Conservation (phyloP, 129 eudicot genomes). For the Arctium lappa region DNA sequence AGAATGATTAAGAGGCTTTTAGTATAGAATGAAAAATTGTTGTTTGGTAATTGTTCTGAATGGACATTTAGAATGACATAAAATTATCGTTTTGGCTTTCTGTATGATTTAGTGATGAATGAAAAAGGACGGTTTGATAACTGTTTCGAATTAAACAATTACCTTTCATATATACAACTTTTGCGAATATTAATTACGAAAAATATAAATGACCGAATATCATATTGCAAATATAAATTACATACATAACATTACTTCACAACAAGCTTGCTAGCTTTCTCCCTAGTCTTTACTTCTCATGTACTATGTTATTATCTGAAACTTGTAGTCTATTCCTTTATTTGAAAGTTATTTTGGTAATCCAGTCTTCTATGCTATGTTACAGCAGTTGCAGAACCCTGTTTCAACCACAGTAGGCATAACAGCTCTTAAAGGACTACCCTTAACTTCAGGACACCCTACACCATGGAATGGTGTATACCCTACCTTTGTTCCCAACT, state of each 20-base stretch:
- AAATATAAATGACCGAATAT: background rate
- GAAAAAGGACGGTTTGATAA: background rate
- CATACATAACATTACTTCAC: background rate
- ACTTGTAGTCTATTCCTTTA: background rate
- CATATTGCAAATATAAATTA: too few species aligned
- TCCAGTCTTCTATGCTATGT: background rate
- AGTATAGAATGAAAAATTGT: background rate
- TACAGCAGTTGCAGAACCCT: slow-evolving; percentile 43
- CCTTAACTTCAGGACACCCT: slow-evolving; percentile 40
- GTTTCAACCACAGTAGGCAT: slow-evolving; percentile 21
- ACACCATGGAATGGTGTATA: slow-evolving; percentile 35
- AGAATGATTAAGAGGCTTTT: background rate
- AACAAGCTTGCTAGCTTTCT: background rate
- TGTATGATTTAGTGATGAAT: too few species aligned
- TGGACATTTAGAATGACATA: background rate
- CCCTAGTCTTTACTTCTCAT: background rate
- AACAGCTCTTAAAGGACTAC: slow-evolving; percentile 36
- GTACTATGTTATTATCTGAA: background rate
- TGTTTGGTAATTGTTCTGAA: background rate
- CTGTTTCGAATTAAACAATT: background rate
- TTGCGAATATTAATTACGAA: background rate
- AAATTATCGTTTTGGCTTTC: too few species aligned
- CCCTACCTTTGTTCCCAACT: slow-evolving; percentile 37
- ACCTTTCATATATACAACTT: background rate
- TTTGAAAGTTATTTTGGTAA: slow-evolving; percentile 10